Conservation (phyloP, 2,329 filamentous ascomycete genomes). For the Colletotrichum tanaceti region DNA sequence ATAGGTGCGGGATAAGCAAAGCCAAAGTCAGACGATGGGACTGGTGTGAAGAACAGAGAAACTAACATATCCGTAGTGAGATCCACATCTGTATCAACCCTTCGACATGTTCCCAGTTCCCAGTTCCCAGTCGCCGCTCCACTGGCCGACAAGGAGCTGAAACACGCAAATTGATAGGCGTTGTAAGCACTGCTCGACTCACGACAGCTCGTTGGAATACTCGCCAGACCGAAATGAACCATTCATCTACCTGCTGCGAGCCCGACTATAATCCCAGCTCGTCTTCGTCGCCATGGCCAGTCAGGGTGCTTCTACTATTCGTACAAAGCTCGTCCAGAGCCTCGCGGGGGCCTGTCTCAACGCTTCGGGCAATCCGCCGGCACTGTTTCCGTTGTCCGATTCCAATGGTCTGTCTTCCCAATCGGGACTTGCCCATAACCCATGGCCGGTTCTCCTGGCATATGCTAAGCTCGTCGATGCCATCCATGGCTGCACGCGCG, state of each 20-base stretch:
- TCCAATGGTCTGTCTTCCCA: not conserved
- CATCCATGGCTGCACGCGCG: not conserved
- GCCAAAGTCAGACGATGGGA: not conserved
- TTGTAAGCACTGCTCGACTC: not conserved
- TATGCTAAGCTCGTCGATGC: slow-evolving; percentile 26
- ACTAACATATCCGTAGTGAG: not conserved
- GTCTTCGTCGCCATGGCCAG: slow-evolving; percentile 26
- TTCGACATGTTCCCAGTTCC: slow-evolving; percentile 5
- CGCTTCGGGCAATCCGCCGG: slow-evolving; percentile 18
- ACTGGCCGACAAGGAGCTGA: slow-evolving; percentile 33
- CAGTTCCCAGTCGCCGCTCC: slow-evolving; percentile 11
- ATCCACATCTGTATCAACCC: slow-evolving; percentile 6
- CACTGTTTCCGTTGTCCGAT: not conserved
- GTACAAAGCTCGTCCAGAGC: slow-evolving; percentile 13
- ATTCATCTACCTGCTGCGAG: slow-evolving; percentile 25
- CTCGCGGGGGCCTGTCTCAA: slow-evolving; percentile 20
- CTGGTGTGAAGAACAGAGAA: not conserved
- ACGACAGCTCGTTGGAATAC: not conserved
- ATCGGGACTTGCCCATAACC: slow-evolving; percentile 11
- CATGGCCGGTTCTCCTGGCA: slow-evolving; percentile 17
- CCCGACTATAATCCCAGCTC: slow-evolving; percentile 32
- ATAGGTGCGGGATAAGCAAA: not conserved
- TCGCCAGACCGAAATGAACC: slow-evolving; percentile 5
- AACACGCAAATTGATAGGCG: slow-evolving; percentile 11
- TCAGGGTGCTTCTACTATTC: not conserved